Base-by-base conservation (phyloP, 2,329 filamentous ascomycete genomes). In the Claviceps spartinae region DNA sequence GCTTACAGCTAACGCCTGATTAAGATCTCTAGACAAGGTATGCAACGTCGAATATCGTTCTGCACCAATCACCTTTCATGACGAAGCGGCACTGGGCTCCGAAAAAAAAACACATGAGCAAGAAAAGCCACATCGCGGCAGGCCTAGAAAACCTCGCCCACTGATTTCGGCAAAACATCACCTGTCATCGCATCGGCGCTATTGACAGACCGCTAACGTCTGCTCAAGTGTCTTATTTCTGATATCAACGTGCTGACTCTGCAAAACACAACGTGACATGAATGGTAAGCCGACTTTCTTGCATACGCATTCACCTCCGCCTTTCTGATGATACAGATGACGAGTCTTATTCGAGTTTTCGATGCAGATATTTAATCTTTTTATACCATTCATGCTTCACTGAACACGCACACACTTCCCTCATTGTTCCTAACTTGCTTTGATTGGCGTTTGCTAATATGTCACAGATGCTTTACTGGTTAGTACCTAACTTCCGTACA, bases 111-210 rank as follows among this genome's bases (percentile, higher is more conserved):
- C 55, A 69, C 74, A 81, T 82, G 88, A 88, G 89, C 75, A 66
- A 58, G 86, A 89, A 82, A 80, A 85, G 81, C 88, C 88, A 87
- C 72, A 79, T 86, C 87, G 88, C 72, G 88, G 87, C 88, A 95
- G 88, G 89, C 89, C 88, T 95, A 94, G 88, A 94, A 95, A 95
- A 95, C 90, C 89, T 95, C 82, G 88, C 87, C 89, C 86, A 91
- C 89, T 95, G 89, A 95, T 72, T 61, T 37, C 55, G 53, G 57
- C 55, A 57, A 48, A 51, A 52, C 60, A 53, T 22, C 51, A 57
- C 51, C 49, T 54, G 5, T 36, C 14, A 1, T 44, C 46, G 1
- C 26, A 26, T 42, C 18, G 18, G 18, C 36, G 4, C 20, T 46
- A 14, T 34, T 6, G 24, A 24, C 16, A 13, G 5, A 20, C 9